Evolutionary conservation across 371 early-diverging fungal genomes (phyloP), one percentile per base, ranked within the genome.

Genomic region (Mortierella sp.): DNA sequence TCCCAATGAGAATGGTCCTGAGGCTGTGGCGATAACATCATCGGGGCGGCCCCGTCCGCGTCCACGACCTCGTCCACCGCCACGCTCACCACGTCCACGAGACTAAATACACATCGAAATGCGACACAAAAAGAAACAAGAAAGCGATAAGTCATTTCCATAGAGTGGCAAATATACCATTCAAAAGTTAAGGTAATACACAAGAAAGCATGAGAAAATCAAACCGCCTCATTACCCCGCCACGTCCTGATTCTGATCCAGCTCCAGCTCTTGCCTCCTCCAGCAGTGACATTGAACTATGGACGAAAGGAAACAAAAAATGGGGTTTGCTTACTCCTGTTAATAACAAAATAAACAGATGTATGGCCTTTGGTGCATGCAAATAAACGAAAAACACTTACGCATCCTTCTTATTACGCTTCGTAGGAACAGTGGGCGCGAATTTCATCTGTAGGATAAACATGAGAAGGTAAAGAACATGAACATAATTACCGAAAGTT

Each of bases 1-100:
- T 49, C 90, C 90, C 3, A 90, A 75, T 9, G 90, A 87, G 62
- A 90, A 90, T 34, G 89, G 85, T 67, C 90, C 90, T 6, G 89
- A 88, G 12, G 90, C 90, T 8, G 83, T 84, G 17, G 78, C 60
- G 43, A 79, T 73, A 31, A 80, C 81, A 12, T 84, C 84, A 6
- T 64, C 79, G 14, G 56, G 54, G 15, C 64, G 59, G 28, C 82
- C 79, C 19, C 83, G 56, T 17, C 83, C 82, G 43, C 81, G 67
- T 30, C 78, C 56, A 28, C 86, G 81, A 12, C 83, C 80, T 41
- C 83, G 59, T 24, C 81, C 79, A 19, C 81, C 58, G 39, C 83
- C 84, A 26, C 84, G 78, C n/a, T 57, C 80, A 15, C 79, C 72
- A 24, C 79, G 75, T 34, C 79, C 72, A 44, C 65, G 60, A 23